Base-by-base conservation (phyloP, 2,329 filamentous ascomycete genomes). In the Claviceps sp. region DNA sequence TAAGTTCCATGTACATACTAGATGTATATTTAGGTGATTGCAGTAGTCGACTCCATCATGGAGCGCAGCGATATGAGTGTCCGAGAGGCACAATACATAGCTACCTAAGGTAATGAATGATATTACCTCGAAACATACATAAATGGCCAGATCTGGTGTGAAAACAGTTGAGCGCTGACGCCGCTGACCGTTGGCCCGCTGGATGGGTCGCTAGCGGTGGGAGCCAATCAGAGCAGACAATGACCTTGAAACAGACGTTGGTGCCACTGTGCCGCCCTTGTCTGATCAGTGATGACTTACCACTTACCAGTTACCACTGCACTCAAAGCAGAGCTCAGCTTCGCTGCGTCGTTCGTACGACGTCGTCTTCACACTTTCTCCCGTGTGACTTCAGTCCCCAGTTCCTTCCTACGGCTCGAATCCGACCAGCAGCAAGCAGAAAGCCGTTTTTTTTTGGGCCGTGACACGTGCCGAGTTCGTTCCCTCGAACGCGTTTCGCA, bases 381-480 rank as follows among this genome's bases (percentile, higher is more conserved):
- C 14, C 38, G 14, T 23, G 22, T 47, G 36, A 17, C 42, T 44
- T 14, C 42, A 16, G 42, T 23, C 16, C 17, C 34, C 6, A 22
- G 29, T 52, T 36, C 36, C 20, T 45, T 43, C 17, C 50, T 38
- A 29, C 36, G 39, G n/a, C 47, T 50, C 17, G 22, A 45, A 22
- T 11, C 20, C n/a, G 42, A 22, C 22, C 5, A 34, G 43, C n/a
- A 17, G 14, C 20, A 37, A 22, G 40, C 36, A 23, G n/a, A 51
- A 37, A 47, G 23, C 14, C 36, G 11, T 3, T 36, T 45, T 16
- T 39, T 26, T 16, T 16, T 43, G n/a, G 17, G 20, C n/a, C n/a
- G 40, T 50, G 48, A n/a, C 48, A 45, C 48, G 29, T 50, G 48
- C 48, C 48, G 39, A 42, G 39, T 22, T 26, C n/a, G 39, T 22